A percentile compares a stretch with the other conserved stretches of the same genome.
phyloP scores from a whole-genome alignment of 2,329 filamentous ascomycete species.

The Pestalotiopsis sp. region DNA sequence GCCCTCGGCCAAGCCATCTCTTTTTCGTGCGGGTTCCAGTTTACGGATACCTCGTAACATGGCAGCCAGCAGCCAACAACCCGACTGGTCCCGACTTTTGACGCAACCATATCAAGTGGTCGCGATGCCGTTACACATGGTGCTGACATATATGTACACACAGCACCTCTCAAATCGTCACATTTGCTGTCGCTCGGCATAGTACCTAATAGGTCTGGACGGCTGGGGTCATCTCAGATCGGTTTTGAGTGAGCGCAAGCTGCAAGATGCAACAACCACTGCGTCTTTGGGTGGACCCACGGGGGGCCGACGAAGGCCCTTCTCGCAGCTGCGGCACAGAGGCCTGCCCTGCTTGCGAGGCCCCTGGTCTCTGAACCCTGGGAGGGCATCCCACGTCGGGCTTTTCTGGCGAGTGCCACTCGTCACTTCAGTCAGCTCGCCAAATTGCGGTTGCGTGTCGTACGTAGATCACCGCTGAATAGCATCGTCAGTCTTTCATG shows the following conservation, averaged over 20 bases:
- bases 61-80: background rate
- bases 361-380: background rate
- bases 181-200: background rate
- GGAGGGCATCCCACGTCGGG: background rate
- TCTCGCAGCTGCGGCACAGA: constrained; percentile 8
- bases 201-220: background rate
- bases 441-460: background rate
- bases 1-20: background rate
- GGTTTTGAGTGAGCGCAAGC: background rate
- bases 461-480: background rate
- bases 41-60: no score
- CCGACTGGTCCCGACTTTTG: background rate
- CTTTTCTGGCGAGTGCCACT: background rate
- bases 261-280: constrained; percentile 1
- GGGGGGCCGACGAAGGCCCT: constrained; percentile 11
- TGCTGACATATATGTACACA: background rate
- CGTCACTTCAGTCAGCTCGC: background rate
- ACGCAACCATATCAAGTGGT: background rate
- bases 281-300: constrained; percentile 2
- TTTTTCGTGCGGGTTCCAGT: no score
- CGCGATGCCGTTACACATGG: background rate
- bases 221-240: background rate
- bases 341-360: background rate
- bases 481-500: background rate
- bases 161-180: background rate